Base-by-base conservation (phyloP, 495 filamentous ascomycete species). In the Chlorociboria aeruginascens region DNA sequence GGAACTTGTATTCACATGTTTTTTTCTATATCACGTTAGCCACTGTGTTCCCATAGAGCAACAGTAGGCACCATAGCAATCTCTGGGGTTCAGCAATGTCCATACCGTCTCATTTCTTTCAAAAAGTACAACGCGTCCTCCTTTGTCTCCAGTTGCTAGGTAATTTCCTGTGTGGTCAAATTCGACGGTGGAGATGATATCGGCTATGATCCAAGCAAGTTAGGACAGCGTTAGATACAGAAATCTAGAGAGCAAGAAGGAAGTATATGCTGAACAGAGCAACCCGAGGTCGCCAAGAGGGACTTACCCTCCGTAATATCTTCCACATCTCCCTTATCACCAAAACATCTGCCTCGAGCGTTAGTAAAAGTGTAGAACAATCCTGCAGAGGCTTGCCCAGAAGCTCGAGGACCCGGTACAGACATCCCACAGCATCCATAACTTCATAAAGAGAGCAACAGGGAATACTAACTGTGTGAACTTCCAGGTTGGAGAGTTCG, bases 1-100 rank as follows among this genome's bases (percentile, higher is more conserved):
- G 92, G 67, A 98, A 98, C 66, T 98, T 98, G 76, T 98, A 98
- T 67, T 98, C 92, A 76, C 92, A 98, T 11, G 92, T 96, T 83
- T 97, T 98, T 81, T 97, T 97, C 90, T 96, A 61, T 4, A 28
- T 46, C 36, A 46, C 32, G 43, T 46, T 29, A 51, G 45, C 9
- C 12, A 13, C 48, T 35, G n/a, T 16, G 16, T 7, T 7, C 30
- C 20, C 20, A 25, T 25, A 25, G 4, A 25, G 13, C 25, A 41
- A 35, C 11, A 28, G 10, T 13, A 13, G 1, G 25, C 28, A 16
- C 45, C 20, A 25, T 4, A 25, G 20, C 20, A 4, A 1, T 25
- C 20, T 35, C 2, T 6, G 33, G 33, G 3, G 33, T 12, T 28
- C 11, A 40, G 14, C 14, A 32, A 36, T 32, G 20, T 30, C 1